Evolutionary conservation across 169 alveolate genomes (phyloP), one percentile per base, ranked within the genome.

Genomic region (Cystoisospora suis): DNA sequence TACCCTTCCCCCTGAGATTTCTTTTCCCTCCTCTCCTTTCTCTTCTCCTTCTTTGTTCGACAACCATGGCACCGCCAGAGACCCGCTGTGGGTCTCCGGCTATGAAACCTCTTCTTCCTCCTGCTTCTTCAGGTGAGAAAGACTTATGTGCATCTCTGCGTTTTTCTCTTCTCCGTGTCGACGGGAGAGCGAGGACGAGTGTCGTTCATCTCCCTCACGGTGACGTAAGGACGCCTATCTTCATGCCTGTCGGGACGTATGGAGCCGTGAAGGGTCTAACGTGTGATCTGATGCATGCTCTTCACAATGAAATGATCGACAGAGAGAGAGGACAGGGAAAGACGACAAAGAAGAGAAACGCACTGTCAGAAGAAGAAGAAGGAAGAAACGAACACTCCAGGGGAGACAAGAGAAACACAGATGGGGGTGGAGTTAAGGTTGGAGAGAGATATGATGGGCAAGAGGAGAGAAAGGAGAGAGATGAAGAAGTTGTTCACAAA

Each of bases 181-280:
- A 92, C 91, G 95, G 96, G 47, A 94, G 98, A 80, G 99, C 99
- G 6, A 95, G 99, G 36, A 97, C 99, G 42, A 96, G 99, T 3
- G 94, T 96, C 46, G 85, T 99, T 86, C 94, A 97, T 27, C 95
- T 98, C 75, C 99, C 99, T 34, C 99, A 98, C 95, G 99, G 99
- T 20, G 94, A 94, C 47, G 99, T 99, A 4, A 92, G 95, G 61
- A 98, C 99, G 17, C 99, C 99, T 20, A 97, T 98, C 0, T 99
- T 98, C 93, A 99, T 99, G 99, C 99, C 99, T 29, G 99, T 99
- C 29, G 99, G 99, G 15, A 99, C 99, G 29, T 98, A 98, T 93
- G 99, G 95, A 7, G 88, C 95, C 32, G 96, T 98, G 94, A 98
- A 98, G 94, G 99, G 98, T 3, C 69, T 97, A 40, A 87, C 93